These are phyloP conservation scores for Auricularia auricula-judae DNA, from an alignment of 768 basidiomycete species.

Conservation along the genomic window DNA sequence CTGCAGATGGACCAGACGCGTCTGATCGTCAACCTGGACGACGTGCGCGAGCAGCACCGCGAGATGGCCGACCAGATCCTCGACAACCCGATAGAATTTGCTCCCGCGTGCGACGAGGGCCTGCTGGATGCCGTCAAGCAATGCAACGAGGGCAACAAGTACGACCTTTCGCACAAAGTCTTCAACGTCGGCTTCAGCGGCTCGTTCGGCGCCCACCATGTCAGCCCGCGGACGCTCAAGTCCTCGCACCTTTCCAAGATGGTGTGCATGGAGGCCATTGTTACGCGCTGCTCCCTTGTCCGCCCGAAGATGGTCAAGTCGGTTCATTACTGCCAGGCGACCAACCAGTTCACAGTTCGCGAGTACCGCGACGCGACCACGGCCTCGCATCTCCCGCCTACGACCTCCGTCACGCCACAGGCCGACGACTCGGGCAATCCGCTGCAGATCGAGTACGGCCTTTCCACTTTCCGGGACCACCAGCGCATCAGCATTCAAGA, in stretches of 20 bases:
- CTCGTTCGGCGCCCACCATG: slow-evolving; percentile 96
- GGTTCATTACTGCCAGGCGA: slow-evolving; percentile 89
- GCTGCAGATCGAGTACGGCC: slow-evolving; percentile 86
- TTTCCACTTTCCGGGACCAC: slow-evolving; percentile 88
- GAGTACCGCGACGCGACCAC: slow-evolving; percentile 91
- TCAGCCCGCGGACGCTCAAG: slow-evolving; percentile 85
- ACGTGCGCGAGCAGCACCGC: slow-evolving; percentile 86
- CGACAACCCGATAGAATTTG: slow-evolving; percentile 75
- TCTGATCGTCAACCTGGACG: slow-evolving; percentile 91
- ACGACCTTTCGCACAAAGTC: slow-evolving; percentile 66
- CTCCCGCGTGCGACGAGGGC: slow-evolving; percentile 85
- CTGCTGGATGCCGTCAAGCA: slow-evolving; percentile 61
- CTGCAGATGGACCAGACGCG: slow-evolving; percentile 74
- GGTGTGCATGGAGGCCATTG: slow-evolving; percentile 96
- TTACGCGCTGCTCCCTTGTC: slow-evolving; percentile 94
- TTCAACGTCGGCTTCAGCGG: slow-evolving; percentile 89
- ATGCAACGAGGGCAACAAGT: slow-evolving; percentile 61
- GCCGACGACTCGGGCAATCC: slow-evolving; percentile 82
- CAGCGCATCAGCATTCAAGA: slow-evolving; percentile 98
- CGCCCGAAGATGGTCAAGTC: slow-evolving; percentile 98
- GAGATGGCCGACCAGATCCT: slow-evolving; percentile 81
- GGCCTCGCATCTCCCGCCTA: slow-evolving; percentile 77
- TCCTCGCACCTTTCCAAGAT: slow-evolving; percentile 87
- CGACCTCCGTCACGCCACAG: slow-evolving; percentile 78
- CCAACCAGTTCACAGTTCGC: slow-evolving; percentile 70